phyloP scores from a whole-genome alignment of 208 protist genomes.

The Trypanosoma avium region DNA sequence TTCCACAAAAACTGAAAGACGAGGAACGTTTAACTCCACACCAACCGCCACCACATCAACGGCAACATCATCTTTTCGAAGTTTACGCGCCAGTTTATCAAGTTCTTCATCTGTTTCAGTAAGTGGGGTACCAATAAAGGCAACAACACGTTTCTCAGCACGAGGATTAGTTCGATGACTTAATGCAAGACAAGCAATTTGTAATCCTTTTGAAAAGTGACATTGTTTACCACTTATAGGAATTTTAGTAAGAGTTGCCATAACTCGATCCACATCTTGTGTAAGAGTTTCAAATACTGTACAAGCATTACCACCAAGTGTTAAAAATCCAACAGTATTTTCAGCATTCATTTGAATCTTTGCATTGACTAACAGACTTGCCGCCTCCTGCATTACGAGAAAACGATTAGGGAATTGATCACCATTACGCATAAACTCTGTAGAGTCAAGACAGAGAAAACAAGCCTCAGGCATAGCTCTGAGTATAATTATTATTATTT shows the following conservation, averaged over 20 bases:
- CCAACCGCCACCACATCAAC: constrained; percentile 98
- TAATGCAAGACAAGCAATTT: constrained; percentile 95
- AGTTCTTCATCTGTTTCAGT: constrained; percentile 87
- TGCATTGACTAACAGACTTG: constrained; percentile 92
- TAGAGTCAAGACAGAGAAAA: constrained; percentile 95
- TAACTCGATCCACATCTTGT: constrained; percentile 93
- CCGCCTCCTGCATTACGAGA: constrained; percentile 95
- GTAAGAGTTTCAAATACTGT: constrained; percentile 95
- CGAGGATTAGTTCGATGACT: constrained; percentile 96
- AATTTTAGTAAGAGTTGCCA: constrained; percentile 87
- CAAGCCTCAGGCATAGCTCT: constrained; percentile 91
- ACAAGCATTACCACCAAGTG: constrained; percentile 89
- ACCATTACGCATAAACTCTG: constrained; percentile 98
- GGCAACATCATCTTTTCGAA: constrained; percentile 97
- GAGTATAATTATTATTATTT: too few species aligned
- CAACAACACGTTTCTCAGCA: constrained; percentile 96
- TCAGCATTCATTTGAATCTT: constrained; percentile 97
- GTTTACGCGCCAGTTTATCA: constrained; percentile 91
- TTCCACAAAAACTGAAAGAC: constrained; percentile 91
- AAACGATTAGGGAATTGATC: constrained; percentile 97
- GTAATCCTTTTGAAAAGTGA: constrained; percentile 90
- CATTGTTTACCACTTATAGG: constrained; percentile 82
- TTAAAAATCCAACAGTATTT: constrained; percentile 96
- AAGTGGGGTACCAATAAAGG: constrained; percentile 97
- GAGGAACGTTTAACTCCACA: constrained; percentile 85